Evolutionary conservation across 2,329 filamentous ascomycete genomes (phyloP), one percentile per base, ranked within the genome.

Genomic region (Lecanosticta acicola): DNA sequence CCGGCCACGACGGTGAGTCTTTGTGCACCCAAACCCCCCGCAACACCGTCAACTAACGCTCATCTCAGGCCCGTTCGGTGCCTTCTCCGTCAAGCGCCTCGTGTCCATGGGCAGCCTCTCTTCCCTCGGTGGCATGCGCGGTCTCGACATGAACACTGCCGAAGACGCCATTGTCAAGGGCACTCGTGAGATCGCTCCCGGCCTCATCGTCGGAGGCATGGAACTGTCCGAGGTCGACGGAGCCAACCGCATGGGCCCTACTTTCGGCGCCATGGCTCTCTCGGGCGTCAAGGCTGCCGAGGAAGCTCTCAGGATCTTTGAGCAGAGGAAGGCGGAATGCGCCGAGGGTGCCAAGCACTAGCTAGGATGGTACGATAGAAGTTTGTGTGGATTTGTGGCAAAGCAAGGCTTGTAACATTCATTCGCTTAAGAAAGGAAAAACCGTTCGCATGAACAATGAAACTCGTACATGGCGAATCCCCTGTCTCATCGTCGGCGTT

Each of bases 101-200:
- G 89, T 94, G 39, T 86, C 83, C 68, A 94, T 95, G 88, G 78
- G 84, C 68, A 79, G 81, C 56, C 76, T 95, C 49, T 83, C 88
- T 66, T 82, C 86, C 69, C 80, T 95, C 2, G 88, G 87, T 46
- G 89, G 89, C 55, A 96, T 96, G 89, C 83, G 89, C 47, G 90
- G 89, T 7, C 75, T 96, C 14, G 89, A 96, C 68, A 96, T 95
- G 89, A 87, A 89, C 70, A 73, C 76, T 1, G 89, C 89, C 36
- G 89, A 96, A 68, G 89, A 96, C 60, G 88, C 89, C 39, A 95
- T 96, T 58, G 89, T 95, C 66, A 94, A 93, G 76, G 77, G 84
- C 57, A 95, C 89, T 4, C 82, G 89, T 50, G 89, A 95, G 74
- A 78, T 96, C 49, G 81, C 89, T 11, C 87, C 87, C 4, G 89